Evolutionary conservation across 768 basidiomycete species (phyloP).

Genomic region (Boletus sensibilis): DNA sequence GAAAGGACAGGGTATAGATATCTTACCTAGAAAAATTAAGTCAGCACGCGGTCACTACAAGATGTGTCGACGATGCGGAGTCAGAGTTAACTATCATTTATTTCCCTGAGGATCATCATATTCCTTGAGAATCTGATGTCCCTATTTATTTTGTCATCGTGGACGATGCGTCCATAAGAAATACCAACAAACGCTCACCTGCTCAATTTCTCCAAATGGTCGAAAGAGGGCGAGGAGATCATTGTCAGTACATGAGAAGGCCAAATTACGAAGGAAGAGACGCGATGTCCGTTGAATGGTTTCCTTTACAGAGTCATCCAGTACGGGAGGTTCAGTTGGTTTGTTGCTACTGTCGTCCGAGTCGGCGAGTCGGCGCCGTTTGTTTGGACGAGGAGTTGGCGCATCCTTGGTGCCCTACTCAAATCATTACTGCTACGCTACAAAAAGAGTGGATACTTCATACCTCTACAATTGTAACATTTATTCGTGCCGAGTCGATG

Average conservation of each 20-base stretch:
- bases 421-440: conserved; percentile 3
- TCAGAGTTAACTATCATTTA: conserved; percentile 57
- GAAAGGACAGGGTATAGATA: not conserved
- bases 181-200: conserved; percentile 51
- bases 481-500: conserved; percentile 75
- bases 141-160: conserved; percentile 46
- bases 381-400: conserved; percentile 65
- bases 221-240: conserved; percentile 68
- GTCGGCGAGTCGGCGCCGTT: conserved; percentile 61
- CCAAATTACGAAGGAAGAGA: conserved; percentile 92
- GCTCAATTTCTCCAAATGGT: conserved; percentile 67
- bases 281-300: conserved; percentile 74
- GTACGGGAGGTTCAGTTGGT: conserved; percentile 2
- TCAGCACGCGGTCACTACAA: not conserved
- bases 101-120: conserved; percentile 38
- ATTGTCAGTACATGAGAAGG: conserved; percentile 74
- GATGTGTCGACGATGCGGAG: not conserved
- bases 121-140: conserved; percentile 48
- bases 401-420: conserved; percentile 66
- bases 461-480: conserved; percentile 76
- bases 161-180: conserved; percentile 7
- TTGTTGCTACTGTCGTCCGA: conserved; percentile 37
- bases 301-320: conserved; percentile 36
- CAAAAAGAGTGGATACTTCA: not conserved
- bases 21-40: conserved; percentile 14